phyloP scores from a whole-genome alignment of 2,329 filamentous ascomycete genomes.

The Penicillium sp. region DNA sequence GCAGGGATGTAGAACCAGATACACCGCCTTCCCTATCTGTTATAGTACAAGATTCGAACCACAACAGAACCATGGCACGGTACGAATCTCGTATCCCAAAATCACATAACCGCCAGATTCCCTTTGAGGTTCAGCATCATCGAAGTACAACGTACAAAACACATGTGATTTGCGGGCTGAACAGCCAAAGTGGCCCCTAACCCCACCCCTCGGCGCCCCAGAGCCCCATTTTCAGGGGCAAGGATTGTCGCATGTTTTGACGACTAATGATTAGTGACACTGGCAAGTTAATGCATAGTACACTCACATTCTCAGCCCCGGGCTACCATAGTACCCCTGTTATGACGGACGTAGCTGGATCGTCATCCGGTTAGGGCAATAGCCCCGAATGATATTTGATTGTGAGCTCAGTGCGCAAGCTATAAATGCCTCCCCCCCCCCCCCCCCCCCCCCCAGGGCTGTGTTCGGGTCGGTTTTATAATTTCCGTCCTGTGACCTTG shows the following conservation, averaged over 20 bases:
- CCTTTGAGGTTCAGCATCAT: neutral
- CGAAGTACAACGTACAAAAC: neutral
- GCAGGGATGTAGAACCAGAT: too few relatives aligned
- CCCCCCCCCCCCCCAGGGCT: too few relatives aligned
- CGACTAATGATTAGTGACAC: neutral
- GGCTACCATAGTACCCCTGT: too few relatives aligned
- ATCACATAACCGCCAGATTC: too few relatives aligned
- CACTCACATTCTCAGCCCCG: too few relatives aligned
- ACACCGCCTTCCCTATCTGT: neutral
- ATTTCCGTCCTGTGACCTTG: too few relatives aligned
- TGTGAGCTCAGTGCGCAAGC: too few relatives aligned
- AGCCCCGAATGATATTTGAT: too few relatives aligned
- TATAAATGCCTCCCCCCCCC: too few relatives aligned
- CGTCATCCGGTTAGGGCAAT: too few relatives aligned
- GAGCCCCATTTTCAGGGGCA: neutral
- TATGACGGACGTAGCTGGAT: too few relatives aligned
- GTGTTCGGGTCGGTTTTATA: too few relatives aligned
- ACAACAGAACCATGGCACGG: neutral
- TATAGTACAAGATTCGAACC: neutral
- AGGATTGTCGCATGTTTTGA: neutral
- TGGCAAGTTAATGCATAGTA: neutral
- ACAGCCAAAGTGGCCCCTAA: neutral
- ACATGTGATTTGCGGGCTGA: neutral
- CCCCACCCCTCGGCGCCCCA: neutral
- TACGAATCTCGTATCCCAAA: neutral